Percentiles rank a stretch among this genome's conserved stretches.
Evolutionary conservation across 2,329 filamentous ascomycete genomes (phyloP).

Genomic region (Verticillium dahliae): DNA sequence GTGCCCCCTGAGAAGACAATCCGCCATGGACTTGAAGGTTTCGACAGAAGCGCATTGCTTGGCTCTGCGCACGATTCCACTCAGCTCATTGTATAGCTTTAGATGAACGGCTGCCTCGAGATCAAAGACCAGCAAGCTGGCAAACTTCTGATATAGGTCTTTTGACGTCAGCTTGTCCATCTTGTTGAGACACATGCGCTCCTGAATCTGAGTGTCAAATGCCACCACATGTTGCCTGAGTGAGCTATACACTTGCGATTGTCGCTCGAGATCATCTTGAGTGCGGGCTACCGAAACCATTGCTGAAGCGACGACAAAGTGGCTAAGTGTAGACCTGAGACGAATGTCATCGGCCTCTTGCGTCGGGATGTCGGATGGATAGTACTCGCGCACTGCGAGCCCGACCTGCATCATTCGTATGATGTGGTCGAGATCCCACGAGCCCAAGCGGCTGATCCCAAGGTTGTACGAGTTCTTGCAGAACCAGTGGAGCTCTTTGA

Average conservation of each 20-base stretch:
- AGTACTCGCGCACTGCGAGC: slow-evolving; percentile 42
- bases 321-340: slow-evolving; percentile 60
- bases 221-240: slow-evolving; percentile 53
- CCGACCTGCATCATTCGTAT: slow-evolving; percentile 51
- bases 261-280: slow-evolving; percentile 39
- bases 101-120: slow-evolving; percentile 69
- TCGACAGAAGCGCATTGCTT: slow-evolving; percentile 33
- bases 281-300: slow-evolving; percentile 45
- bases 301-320: slow-evolving; percentile 57
- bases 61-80: slow-evolving; percentile 49
- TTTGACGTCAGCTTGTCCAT: slow-evolving; percentile 34
- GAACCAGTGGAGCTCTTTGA: slow-evolving; percentile 75
- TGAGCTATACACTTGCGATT: slow-evolving; percentile 55
- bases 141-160: slow-evolving; percentile 56
- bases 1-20: slow-evolving; percentile 51
- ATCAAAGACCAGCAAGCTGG: slow-evolving; percentile 66
- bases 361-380: slow-evolving; percentile 38
- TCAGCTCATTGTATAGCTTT: slow-evolving; percentile 60
- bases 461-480: slow-evolving; percentile 76
- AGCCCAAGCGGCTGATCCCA: slow-evolving; percentile 52
- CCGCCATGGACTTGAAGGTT: slow-evolving; percentile 58
- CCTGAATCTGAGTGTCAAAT: slow-evolving; percentile 45
- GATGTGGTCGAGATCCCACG: slow-evolving; percentile 46
- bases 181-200: slow-evolving; percentile 20
- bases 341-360: slow-evolving; percentile 39